Evolutionary conservation across 305 asterid genomes (phyloP), one percentile per base, ranked within the genome.

Genomic region (Plantago rigida): DNA sequence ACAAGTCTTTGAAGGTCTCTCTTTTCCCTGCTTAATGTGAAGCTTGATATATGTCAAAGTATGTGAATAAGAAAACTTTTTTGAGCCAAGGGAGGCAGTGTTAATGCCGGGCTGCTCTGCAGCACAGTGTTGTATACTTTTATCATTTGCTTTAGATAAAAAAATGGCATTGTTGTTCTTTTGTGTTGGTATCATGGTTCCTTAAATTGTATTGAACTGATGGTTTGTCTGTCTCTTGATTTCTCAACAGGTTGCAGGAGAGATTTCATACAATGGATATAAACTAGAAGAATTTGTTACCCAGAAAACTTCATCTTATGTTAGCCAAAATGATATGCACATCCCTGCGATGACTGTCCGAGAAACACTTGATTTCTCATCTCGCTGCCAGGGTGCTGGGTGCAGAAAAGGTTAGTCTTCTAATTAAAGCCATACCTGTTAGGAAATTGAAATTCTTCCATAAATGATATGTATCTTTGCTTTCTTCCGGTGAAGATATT

Each of bases 301-400:
- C 8, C 78, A 75, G 69, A 75, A 78, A 58, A 67, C 73, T 24
- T 72, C 81, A 39, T 74, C 73, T 22, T 78, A 78, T 48, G 45
- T 73, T 58, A 70, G 84, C 68, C 81, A 78, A 64, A 19, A 72
- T 59, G 81, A 75, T 53, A 53, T 63, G 45, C 79, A 75, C 54
- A 73, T 75, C 56, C 78, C 81, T 13, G 75, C 73, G 42, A 70
- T 78, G 75, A 78, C 79, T 34, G 81, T 78, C 6, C 64, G 81
- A 56, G 84, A 78, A 60, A 70, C 79, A 22, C 62, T 75, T 0
- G 81, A 78, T 71, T 78, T 78, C 53, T 75, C 83, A 17, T 60
- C 81, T 48, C 51, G 73, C 44, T 78, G 81, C 46, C 83, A 75
- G 64, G 78, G 83, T 22, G 49, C 64, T 45, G 77, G 83, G 52